Conservation (phyloP, 1,284 basidiomycete species). For the Boletus mariae region DNA sequence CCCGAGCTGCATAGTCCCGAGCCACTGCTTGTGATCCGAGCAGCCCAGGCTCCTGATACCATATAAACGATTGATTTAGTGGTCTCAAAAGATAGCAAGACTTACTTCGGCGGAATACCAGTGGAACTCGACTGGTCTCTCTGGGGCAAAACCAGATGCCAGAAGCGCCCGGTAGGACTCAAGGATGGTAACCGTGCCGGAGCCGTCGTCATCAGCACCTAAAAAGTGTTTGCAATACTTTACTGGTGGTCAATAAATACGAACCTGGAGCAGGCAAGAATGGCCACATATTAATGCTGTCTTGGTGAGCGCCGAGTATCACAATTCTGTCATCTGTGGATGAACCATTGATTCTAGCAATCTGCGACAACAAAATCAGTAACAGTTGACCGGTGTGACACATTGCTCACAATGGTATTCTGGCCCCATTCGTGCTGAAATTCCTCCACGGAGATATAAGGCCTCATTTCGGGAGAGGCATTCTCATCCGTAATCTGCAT, state of each 20-base stretch:
- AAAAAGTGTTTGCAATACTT: conserved; percentile 3
- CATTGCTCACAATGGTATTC: conserved; percentile 70
- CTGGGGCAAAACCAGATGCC: conserved; percentile 74
- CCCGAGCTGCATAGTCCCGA: conserved; percentile 63
- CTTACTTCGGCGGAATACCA: conserved; percentile 90
- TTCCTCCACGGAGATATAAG: conserved; percentile 67
- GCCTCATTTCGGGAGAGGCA: conserved; percentile 53
- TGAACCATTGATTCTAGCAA: conserved; percentile 70
- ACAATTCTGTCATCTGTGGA: conserved; percentile 60
- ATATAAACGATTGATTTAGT: not conserved
- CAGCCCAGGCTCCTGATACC: conserved; percentile 80
- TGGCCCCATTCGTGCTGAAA: conserved; percentile 92
- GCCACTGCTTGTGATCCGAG: conserved; percentile 94
- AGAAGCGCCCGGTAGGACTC: conserved; percentile 86
- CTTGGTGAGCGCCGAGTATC: conserved; percentile 85
- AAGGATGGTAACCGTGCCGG: conserved; percentile 89
- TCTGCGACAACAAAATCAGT: conserved; percentile 38
- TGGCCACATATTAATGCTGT: conserved; percentile 86
- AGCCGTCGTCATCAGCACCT: conserved; percentile 88
- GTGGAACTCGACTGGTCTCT: conserved; percentile 86
- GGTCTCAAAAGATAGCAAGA: conserved; percentile 1
- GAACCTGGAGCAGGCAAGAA: conserved; percentile 85
- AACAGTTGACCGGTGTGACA: not conserved
- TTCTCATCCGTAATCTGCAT: conserved; percentile 62
- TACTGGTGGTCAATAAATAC: conserved; percentile 13